Evolutionary conservation across 768 basidiomycete genomes (phyloP).

Genomic region (Termitomyces sp.): DNA sequence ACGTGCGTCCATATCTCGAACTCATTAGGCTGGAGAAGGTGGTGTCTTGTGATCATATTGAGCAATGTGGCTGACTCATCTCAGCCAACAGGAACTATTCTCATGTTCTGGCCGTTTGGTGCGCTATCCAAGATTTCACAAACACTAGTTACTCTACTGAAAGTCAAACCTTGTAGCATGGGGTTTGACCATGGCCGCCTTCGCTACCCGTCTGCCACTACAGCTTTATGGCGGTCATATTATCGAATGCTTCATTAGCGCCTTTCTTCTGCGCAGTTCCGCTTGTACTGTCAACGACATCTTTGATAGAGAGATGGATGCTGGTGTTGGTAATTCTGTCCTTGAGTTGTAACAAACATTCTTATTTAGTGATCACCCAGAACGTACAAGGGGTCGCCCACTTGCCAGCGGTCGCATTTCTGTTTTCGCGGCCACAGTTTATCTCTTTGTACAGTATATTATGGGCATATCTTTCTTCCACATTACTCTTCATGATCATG

Average conservation of each 20-base stretch:
- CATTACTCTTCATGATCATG: conserved; percentile 9
- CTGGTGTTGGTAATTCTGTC: conserved; percentile 39
- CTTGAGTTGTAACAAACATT: neutral
- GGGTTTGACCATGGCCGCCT: conserved; percentile 48
- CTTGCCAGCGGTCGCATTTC: conserved; percentile 45
- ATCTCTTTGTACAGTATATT: conserved; percentile 34
- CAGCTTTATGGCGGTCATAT: conserved; percentile 25
- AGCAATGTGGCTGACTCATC: neutral
- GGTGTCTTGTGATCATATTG: neutral
- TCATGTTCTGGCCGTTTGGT: conserved; percentile 55
- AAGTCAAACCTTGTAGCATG: conserved; percentile 27
- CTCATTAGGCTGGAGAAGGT: conserved; percentile 48
- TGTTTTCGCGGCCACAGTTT: conserved; percentile 33
- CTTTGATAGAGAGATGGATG: conserved; percentile 46
- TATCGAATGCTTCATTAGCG: conserved; percentile 29
- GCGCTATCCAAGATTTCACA: conserved; percentile 1
- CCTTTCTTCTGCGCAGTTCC: conserved; percentile 39
- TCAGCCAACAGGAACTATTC: conserved; percentile 44
- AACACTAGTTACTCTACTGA: neutral
- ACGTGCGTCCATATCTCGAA: conserved; percentile 38
- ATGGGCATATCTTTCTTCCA: conserved; percentile 36
- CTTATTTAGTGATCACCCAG: conserved; percentile 19
- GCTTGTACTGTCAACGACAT: conserved; percentile 56
- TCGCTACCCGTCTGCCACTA: conserved; percentile 25
- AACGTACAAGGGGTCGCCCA: conserved; percentile 43